These are phyloP conservation scores for Orbilia oligospora DNA, from an alignment of 2,329 filamentous ascomycete genomes.

Conservation along the genomic window DNA sequence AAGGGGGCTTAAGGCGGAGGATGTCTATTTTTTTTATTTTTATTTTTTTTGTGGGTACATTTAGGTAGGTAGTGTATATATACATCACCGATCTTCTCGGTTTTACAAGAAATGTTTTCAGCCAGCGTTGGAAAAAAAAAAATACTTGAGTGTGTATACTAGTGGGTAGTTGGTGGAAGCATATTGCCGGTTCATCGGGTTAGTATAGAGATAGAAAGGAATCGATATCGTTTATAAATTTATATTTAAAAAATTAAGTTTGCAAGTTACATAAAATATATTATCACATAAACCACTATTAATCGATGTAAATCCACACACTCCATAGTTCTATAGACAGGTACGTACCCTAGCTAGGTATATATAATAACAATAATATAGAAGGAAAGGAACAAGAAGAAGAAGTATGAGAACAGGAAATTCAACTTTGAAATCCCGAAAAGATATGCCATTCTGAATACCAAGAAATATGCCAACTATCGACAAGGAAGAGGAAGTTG, in stretches of 20 bases:
- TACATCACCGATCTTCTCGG: background rate
- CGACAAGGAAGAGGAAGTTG: constrained; percentile 44
- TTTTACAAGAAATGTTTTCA: background rate
- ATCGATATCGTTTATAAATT: background rate
- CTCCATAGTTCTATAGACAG: background rate
- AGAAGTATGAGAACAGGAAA: background rate
- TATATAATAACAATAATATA: constrained; percentile 1
- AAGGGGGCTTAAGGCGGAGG: too few species aligned
- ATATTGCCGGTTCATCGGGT: too few species aligned
- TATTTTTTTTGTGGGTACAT: too few species aligned
- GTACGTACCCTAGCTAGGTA: background rate
- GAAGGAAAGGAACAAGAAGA: background rate
- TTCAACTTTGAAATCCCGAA: background rate
- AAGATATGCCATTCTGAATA: constrained; percentile 28
- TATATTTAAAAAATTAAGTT: background rate
- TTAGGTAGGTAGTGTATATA: background rate
- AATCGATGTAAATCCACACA: background rate
- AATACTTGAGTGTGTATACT: too few species aligned
- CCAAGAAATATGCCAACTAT: constrained; percentile 24
- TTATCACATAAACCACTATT: too few species aligned
- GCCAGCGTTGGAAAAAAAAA: constrained; percentile 32
- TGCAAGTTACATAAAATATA: background rate
- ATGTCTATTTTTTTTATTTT: too few species aligned
- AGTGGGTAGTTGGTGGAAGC: too few species aligned
- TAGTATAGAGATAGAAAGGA: background rate